phyloP scores from a whole-genome alignment of 306 rosid species.

The Dicorynia guianensis region DNA sequence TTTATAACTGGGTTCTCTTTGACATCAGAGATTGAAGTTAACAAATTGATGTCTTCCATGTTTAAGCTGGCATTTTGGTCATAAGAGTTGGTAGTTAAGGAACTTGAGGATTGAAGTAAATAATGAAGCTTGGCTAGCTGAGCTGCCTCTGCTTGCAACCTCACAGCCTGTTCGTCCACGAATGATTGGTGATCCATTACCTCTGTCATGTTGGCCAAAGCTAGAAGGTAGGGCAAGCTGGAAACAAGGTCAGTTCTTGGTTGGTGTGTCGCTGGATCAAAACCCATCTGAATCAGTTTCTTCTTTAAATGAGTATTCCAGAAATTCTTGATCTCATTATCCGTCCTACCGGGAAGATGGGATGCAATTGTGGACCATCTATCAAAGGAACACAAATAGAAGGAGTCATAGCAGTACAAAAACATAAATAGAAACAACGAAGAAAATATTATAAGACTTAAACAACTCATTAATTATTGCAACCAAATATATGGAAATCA shows the following conservation, averaged over 20 bases:
- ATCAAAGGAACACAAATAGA: background rate
- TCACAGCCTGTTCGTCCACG: conserved; percentile 54
- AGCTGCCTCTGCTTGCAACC: conserved; percentile 59
- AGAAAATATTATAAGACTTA: too few relatives aligned
- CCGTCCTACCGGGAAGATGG: conserved; percentile 80
- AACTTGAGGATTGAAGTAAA: conserved; percentile 59
- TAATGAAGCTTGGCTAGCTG: conserved; percentile 64
- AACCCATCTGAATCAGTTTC: conserved; percentile 88
- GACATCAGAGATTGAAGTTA: conserved; percentile 48
- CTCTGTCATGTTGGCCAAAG: conserved; percentile 69
- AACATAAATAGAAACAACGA: background rate
- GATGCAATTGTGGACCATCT: conserved; percentile 92
- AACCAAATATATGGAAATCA: too few relatives aligned
- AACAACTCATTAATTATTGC: too few relatives aligned
- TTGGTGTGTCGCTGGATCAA: conserved; percentile 91
- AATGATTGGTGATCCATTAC: conserved; percentile 50
- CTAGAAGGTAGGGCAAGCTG: conserved; percentile 65
- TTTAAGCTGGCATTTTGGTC: conserved; percentile 48
- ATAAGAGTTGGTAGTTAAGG: conserved; percentile 42
- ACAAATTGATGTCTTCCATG: conserved; percentile 49
- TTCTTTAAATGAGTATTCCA: conserved; percentile 91
- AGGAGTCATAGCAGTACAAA: background rate
- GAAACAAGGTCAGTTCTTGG: conserved; percentile 82
- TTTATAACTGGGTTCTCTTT: conserved; percentile 45
- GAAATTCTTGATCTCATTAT: conserved; percentile 84